Evolutionary conservation across 768 basidiomycete genomes (phyloP).

Genomic region (Paxillus rubicundulus): DNA sequence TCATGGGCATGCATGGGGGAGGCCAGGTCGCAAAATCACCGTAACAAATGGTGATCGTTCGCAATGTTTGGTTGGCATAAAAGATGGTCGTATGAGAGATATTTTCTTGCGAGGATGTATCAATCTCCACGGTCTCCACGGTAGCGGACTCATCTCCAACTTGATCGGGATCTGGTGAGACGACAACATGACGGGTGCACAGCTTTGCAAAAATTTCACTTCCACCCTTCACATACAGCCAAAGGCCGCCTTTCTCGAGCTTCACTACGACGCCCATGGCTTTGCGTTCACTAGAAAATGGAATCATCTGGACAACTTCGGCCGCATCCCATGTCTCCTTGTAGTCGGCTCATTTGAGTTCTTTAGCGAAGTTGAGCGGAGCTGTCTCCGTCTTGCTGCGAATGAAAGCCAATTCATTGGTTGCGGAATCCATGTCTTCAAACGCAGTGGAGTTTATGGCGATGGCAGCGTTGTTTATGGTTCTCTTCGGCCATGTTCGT

Average conservation of each 20-base stretch:
- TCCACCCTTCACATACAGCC: constrained; percentile 89
- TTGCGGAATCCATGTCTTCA: constrained; percentile 69
- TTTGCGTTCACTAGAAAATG: constrained; percentile 92
- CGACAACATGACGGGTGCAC: constrained; percentile 72
- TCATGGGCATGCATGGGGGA: constrained; percentile 44
- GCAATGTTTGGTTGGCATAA: constrained; percentile 93
- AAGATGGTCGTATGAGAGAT: constrained; percentile 93
- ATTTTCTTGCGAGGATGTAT: constrained; percentile 69
- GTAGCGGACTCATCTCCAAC: constrained; percentile 19
- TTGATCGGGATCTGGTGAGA: constrained; percentile 32
- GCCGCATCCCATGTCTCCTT: constrained; percentile 58
- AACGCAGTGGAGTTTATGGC: constrained; percentile 95
- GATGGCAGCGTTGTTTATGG: constrained; percentile 84
- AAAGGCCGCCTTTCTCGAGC: constrained; percentile 47
- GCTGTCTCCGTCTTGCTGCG: constrained; percentile 97
- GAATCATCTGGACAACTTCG: constrained; percentile 79
- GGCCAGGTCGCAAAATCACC: constrained; percentile 88
- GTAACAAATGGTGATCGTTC: constrained; percentile 94
- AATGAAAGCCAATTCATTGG: constrained; percentile 62
- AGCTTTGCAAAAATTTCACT: constrained; percentile 86
- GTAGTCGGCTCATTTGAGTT: constrained; percentile 75
- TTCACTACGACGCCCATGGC: constrained; percentile 89
- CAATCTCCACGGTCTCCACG: constrained; percentile 62
- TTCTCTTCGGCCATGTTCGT: too few relatives aligned
- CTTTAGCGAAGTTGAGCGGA: constrained; percentile 79